Evolutionary conservation across 1,139 yeast genomes (phyloP), one percentile per base, ranked within the genome.

Genomic region (Lodderomyces orthopsilosis): DNA sequence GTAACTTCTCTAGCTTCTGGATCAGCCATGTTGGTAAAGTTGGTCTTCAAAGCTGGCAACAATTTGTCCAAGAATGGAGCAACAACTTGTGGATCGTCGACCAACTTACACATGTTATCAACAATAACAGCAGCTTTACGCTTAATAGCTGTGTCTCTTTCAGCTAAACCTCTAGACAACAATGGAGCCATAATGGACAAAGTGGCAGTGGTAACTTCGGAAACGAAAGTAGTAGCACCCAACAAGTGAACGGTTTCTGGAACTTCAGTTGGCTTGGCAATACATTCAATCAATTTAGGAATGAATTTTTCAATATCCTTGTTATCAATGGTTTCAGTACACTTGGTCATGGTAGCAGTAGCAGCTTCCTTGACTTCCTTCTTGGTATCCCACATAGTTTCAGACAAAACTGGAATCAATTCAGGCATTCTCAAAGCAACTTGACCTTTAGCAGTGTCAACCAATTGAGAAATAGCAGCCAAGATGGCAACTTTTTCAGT

Each of bases 331-430:
- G 98, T 90, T 72, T 90, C 94, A 62, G 98, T 93, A 59, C 96
- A 85, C 77, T 89, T 88, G 73, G 91, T 81, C 82, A 93, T 90
- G 70, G 98, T 89, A 62, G 83, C 84, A 62, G 95, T 86, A 58
- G 98, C 97, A 66, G 94, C 95, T 62, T 81, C 83, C 85, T 93
- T 93, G 69, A 93, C 98, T 68, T 93, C 98, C 74, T 82, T 81
- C 84, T 93, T 93, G 76, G 98, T 93, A 74, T 93, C 98, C 98
- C 98, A 93, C 98, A 93, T 93, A 62, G 97, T 88, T 79, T 93
- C 98, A 58, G 98, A 93, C 65, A 93, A 79, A 56, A 86, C 94
- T 72, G 98, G 98, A 64, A 93, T 91, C 73, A 93, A 84, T 79
- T 93, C 98, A 64, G 98, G 96, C 98, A 93, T 91, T 81, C 98